Base-by-base conservation (phyloP, 148 eudicot genomes). In the Diospyros kaki region DNA sequence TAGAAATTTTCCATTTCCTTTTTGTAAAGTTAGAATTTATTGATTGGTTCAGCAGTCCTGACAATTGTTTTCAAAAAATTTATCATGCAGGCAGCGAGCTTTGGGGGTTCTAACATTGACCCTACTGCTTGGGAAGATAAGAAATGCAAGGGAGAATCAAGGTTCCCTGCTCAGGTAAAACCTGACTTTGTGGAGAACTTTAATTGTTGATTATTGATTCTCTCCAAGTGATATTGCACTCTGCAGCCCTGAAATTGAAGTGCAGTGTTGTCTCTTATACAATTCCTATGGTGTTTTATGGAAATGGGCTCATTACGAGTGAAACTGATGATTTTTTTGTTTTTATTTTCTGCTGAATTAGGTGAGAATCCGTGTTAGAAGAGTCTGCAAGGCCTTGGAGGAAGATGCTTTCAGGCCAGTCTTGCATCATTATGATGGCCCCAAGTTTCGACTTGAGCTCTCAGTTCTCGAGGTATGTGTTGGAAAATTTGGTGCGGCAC, bases 121-220 rank as follows among this genome's bases (percentile, higher is more conserved):
- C 90, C 98, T 66, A 90, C 96, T 86, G 98, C 98, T 77, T 95
- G 98, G 98, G 98, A 95, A 78, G 98, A 95, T 80, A 95, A 95
- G 87, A 95, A 95, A 72, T 95, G 98, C 82, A 95, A 85, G 83
- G 98, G 98, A 66, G 98, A 95, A 84, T 95, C 98, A 62, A 89
- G 98, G 84, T 95, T 95, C 82, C 98, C 98, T 85, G 96, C 98
- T 39, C 98, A 95, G 98, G 98, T 92, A 86, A 73, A 68, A 48
- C n/a, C 62, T n/a, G n/a, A n/a, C n/a, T n/a, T n/a, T n/a, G n/a
- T n/a, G n/a, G n/a, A n/a, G n/a, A n/a, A n/a, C n/a, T n/a, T n/a
- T n/a, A n/a, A n/a, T n/a, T n/a, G n/a, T n/a, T n/a, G n/a, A n/a
- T n/a, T n/a, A n/a, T n/a, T n/a, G n/a, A n/a, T n/a, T n/a, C n/a